Evolutionary conservation across 2,329 filamentous ascomycete genomes (phyloP).

Genomic region (Ceratocystis albifundus): DNA sequence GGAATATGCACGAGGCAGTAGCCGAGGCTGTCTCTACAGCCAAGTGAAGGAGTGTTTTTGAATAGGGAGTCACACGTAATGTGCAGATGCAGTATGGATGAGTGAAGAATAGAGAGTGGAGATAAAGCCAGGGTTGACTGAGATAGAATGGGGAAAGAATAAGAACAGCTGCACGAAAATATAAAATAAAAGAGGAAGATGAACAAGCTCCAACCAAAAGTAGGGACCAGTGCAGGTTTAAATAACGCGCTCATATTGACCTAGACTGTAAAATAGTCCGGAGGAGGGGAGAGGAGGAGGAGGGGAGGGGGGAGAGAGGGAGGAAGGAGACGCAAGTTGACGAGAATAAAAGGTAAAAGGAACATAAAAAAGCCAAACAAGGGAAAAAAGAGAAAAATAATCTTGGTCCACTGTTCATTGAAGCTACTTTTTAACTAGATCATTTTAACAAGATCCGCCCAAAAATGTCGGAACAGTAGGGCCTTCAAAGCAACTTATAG

Average conservation of each 20-base stretch:
- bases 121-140: not conserved
- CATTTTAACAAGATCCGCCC: constrained; percentile 1
- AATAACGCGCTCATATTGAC: constrained; percentile 4
- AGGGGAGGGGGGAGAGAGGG: not conserved
- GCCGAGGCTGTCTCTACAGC: not conserved
- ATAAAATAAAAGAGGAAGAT: constrained; percentile 12
- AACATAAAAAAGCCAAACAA: not conserved
- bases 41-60: not conserved
- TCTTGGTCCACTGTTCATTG: not conserved
- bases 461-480: constrained; percentile 9
- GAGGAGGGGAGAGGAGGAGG: not conserved
- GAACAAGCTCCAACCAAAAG: constrained; percentile 3
- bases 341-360: constrained; percentile 3
- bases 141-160: not conserved
- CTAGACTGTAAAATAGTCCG: not conserved
- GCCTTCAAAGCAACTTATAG: not conserved
- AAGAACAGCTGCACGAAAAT: not conserved
- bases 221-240: constrained; percentile 14
- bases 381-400: constrained; percentile 1
- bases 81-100: not conserved
- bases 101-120: not conserved
- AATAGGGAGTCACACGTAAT: not conserved
- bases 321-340: not conserved
- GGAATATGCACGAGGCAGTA: not conserved
- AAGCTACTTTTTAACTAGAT: constrained; percentile 5